A percentile compares a stretch with the other conserved stretches of the same genome.
These are phyloP conservation scores for Saitozyma sp. DNA, from an alignment of 768 basidiomycete species.

Conservation along the genomic window DNA sequence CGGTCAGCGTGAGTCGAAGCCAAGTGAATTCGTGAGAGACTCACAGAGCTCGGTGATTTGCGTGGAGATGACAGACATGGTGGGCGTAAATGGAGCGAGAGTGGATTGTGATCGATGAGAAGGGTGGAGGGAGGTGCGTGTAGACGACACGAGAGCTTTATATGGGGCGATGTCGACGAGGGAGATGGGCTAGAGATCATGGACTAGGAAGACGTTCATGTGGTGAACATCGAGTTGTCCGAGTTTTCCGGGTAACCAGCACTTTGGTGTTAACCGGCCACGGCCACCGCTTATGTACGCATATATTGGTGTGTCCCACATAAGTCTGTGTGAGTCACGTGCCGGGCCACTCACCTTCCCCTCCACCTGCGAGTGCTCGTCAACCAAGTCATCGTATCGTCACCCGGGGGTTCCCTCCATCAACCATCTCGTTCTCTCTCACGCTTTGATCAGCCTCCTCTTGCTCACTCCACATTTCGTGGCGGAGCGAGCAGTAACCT, in stretches of 20 bases:
- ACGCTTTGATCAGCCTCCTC: background rate
- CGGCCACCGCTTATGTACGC: background rate
- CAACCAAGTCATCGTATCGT: background rate
- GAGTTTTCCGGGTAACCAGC: background rate
- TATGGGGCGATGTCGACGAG: background rate
- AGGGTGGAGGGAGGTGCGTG: background rate
- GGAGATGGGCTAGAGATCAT: background rate
- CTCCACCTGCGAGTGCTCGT: no score
- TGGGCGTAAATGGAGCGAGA: background rate
- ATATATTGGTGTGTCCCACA: background rate
- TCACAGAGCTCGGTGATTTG: slow-evolving; percentile 77
- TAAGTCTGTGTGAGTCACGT: no score
- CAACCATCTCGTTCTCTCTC: background rate
- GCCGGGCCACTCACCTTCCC: background rate
- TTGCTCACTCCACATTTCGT: background rate
- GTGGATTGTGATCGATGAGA: background rate
- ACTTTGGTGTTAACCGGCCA: background rate
- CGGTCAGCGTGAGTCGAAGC: background rate
- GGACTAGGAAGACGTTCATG: no score
- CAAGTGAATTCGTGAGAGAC: slow-evolving; percentile 9
- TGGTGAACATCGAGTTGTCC: background rate
- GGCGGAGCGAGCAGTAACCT: background rate
- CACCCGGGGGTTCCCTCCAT: background rate
- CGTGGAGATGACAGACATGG: slow-evolving; percentile 60
- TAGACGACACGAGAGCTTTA: no score